A percentile compares a stretch with the other conserved stretches of the same genome.
Conservation (phyloP, 2,329 filamentous ascomycete species). For the Colletotrichum caudatum region DNA sequence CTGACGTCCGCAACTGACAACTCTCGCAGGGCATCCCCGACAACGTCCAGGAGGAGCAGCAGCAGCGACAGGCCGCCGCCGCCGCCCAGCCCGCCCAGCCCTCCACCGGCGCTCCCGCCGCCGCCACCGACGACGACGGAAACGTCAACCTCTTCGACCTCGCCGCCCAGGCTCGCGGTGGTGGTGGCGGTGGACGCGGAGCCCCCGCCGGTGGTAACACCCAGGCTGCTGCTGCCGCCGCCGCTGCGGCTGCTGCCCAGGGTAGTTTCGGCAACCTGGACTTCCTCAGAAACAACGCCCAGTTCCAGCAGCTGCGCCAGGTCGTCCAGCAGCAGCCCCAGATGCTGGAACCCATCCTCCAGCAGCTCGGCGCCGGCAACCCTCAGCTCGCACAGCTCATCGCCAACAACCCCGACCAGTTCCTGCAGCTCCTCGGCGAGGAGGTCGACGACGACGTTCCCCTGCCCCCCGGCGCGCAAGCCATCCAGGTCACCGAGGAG, state of each 20-base stretch:
- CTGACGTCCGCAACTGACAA: conserved; percentile 12
- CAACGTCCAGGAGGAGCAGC: conserved; percentile 79
- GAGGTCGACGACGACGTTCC: conserved; percentile 86
- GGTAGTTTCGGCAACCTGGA: conserved; percentile 83
- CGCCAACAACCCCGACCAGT: conserved; percentile 90
- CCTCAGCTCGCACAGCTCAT: conserved; percentile 95
- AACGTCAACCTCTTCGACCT: conserved; percentile 92
- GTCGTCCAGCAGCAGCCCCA: conserved; percentile 97
- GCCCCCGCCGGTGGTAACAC: conserved; percentile 55
- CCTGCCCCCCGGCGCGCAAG: conserved; percentile 87
- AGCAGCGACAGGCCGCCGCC: conserved; percentile 59
- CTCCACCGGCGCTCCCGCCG: conserved; percentile 52
- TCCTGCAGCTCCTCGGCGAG: conserved; percentile 89
- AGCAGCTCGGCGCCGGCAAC: conserved; percentile 95
- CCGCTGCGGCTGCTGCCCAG: conserved; percentile 63
- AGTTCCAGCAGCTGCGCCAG: conserved; percentile 97
- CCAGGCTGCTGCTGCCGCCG: conserved; percentile 56
- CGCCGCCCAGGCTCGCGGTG: conserved; percentile 75
- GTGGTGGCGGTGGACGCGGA: conserved; percentile 53
- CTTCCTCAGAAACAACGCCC: conserved; percentile 92
- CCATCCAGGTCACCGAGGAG: conserved; percentile 93
- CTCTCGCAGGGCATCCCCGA: conserved; percentile 85
- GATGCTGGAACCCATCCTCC: conserved; percentile 98
- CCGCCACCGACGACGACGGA: conserved; percentile 67
- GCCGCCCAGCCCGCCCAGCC: conserved; percentile 55